phyloP scores from a whole-genome alignment of 805 yeast species.

The Hanseniaspora pseudoguilliermondii region DNA sequence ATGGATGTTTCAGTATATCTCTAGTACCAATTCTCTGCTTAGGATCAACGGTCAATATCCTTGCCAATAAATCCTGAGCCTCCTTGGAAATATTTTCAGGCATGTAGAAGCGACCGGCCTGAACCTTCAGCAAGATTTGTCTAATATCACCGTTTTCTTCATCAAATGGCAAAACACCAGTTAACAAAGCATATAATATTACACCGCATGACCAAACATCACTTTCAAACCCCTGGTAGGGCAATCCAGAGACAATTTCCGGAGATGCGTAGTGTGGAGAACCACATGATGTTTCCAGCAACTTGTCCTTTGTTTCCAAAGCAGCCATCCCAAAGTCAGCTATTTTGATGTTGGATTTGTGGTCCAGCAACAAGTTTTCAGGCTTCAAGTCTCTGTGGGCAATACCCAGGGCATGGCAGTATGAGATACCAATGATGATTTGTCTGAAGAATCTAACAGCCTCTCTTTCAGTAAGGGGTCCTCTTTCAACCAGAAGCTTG shows the following conservation, averaged over 20 bases:
- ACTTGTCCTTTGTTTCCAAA: conserved; percentile 63
- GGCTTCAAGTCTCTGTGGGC: conserved; percentile 84
- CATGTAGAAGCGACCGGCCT: conserved; percentile 74
- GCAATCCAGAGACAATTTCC: conserved; percentile 89
- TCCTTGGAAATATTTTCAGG: conserved; percentile 68
- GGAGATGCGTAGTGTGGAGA: conserved; percentile 98
- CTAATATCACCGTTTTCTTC: conserved; percentile 76
- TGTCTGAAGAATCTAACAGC: conserved; percentile 84
- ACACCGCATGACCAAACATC: conserved; percentile 99
- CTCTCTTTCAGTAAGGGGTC: conserved; percentile 76
- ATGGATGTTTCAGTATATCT: conserved; percentile 68
- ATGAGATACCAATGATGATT: conserved; percentile 68
- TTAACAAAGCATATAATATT: conserved; percentile 78
- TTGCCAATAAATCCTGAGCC: conserved; percentile 72
- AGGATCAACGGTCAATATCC: conserved; percentile 78
- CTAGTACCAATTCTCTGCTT: conserved; percentile 62
- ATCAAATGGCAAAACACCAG: conserved; percentile 94
- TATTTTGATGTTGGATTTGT: conserved; percentile 76
- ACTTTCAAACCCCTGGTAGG: conserved; percentile 91
- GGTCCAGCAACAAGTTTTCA: conserved; percentile 66
- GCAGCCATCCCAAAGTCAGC: conserved; percentile 99
- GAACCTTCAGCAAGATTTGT: conserved; percentile 75
- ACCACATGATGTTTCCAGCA: conserved; percentile 91
- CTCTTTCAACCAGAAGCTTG: conserved; percentile 78
- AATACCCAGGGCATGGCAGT: conserved; percentile 75